These are phyloP conservation scores for Trichoderma sp. DNA, from an alignment of 2,329 filamentous ascomycete species.

Conservation along the genomic window DNA sequence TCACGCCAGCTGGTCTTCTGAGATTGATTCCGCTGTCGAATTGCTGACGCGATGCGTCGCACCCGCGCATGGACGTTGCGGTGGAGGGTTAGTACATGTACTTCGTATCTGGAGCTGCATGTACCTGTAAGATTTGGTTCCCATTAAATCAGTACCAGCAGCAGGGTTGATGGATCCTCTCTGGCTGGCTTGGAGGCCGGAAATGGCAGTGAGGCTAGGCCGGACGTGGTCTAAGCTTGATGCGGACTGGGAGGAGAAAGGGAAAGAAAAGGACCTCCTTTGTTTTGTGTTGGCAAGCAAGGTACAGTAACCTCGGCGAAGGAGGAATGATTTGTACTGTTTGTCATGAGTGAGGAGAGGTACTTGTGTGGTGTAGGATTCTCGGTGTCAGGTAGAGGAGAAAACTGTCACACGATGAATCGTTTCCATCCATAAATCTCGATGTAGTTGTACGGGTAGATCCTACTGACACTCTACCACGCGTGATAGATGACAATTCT, in stretches of 20 bases:
- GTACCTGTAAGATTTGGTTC: conserved; percentile 12
- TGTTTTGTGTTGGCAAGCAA: background rate
- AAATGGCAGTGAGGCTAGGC: background rate
- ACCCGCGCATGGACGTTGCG: background rate
- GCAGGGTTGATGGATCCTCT: conserved; percentile 15
- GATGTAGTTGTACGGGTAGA: no score
- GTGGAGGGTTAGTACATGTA: background rate
- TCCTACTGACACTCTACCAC: background rate
- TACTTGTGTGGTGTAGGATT: background rate
- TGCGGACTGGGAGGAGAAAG: background rate
- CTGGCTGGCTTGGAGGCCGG: background rate
- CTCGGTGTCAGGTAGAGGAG: background rate
- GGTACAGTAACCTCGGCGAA: background rate
- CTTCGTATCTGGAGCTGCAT: background rate
- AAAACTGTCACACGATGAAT: background rate
- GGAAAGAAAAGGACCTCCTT: background rate
- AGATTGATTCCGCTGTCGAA: background rate
- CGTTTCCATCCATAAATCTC: no score
- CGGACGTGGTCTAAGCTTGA: background rate
- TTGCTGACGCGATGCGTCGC: conserved; percentile 7
- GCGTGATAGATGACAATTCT: background rate
- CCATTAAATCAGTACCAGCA: conserved; percentile 13
- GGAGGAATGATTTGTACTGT: background rate
- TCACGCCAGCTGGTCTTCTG: background rate
- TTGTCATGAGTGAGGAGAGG: background rate